Percentiles rank a stretch among this genome's conserved stretches.
Evolutionary conservation across 495 filamentous ascomycete genomes (phyloP).

Genomic region (Sordaria brevicollis): DNA sequence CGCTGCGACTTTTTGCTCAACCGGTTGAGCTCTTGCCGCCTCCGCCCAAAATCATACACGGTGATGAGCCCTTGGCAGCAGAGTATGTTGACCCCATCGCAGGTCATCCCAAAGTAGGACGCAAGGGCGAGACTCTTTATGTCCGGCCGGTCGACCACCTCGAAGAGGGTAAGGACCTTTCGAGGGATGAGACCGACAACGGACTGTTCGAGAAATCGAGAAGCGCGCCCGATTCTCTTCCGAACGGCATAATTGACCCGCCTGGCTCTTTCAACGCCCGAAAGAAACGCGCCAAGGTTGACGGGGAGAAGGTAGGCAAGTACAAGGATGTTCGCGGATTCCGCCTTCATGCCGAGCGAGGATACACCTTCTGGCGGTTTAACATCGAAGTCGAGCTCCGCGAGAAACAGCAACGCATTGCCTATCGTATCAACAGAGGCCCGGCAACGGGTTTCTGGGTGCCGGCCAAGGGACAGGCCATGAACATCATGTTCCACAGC

Average conservation of each 20-base stretch:
- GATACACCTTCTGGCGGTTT: slow-evolving; percentile 94
- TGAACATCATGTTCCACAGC: slow-evolving; percentile 98
- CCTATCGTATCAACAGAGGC: slow-evolving; percentile 89
- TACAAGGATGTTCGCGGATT: slow-evolving; percentile 72
- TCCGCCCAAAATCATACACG: slow-evolving; percentile 59
- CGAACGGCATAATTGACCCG: slow-evolving; percentile 22
- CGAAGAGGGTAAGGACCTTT: slow-evolving; percentile 63
- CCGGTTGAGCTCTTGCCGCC: slow-evolving; percentile 75
- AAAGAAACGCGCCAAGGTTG: slow-evolving; percentile 35
- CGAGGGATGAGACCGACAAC: slow-evolving; percentile 61
- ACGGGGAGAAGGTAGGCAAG: slow-evolving; percentile 66
- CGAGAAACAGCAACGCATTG: slow-evolving; percentile 67
- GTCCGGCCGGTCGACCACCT: slow-evolving; percentile 79
- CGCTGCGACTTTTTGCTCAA: slow-evolving; percentile 72
- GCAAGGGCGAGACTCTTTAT: slow-evolving; percentile 69
- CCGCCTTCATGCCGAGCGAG: slow-evolving; percentile 73
- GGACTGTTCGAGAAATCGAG: slow-evolving; percentile 61
- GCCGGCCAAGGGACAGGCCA: slow-evolving; percentile 69
- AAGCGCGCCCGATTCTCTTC: slow-evolving; percentile 26
- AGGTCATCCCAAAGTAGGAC: slow-evolving; percentile 73
- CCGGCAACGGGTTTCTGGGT: slow-evolving; percentile 93
- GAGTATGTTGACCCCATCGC: slow-evolving; percentile 85
- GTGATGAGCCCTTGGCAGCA: slow-evolving; percentile 53
- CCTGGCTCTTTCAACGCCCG: slow-evolving; percentile 37
- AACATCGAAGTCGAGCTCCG: slow-evolving; percentile 83